Conservation (phyloP, 139 green algal species). For the Klebsormidium nitens region DNA sequence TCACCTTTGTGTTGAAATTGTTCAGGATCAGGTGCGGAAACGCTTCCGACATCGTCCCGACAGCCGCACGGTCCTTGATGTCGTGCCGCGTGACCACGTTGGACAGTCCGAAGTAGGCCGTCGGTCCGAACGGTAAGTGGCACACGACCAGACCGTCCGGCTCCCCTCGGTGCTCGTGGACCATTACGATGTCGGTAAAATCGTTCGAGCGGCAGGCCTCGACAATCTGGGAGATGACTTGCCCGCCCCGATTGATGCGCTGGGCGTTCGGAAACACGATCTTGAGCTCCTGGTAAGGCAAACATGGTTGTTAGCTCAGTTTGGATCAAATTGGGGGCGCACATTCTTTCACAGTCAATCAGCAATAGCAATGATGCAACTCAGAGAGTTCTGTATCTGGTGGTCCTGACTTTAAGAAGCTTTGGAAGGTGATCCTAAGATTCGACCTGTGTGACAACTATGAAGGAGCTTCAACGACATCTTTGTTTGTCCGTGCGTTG, state of each 20-base stretch:
- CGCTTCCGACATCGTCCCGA: constrained; percentile 90
- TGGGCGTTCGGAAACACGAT: constrained; percentile 87
- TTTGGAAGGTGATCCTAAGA: too few relatives aligned
- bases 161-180: constrained; percentile 96
- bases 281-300: constrained; percentile 81
- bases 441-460: too few relatives aligned
- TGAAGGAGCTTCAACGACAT: too few relatives aligned
- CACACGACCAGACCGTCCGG: constrained; percentile 94
- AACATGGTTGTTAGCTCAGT: too few relatives aligned
- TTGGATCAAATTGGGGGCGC: too few relatives aligned
- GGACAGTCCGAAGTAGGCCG: constrained; percentile 94
- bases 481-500: too few relatives aligned
- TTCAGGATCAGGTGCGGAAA: constrained; percentile 94
- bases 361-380: too few relatives aligned
- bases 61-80: constrained; percentile 87
- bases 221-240: constrained; percentile 81
- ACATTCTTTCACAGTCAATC: too few relatives aligned
- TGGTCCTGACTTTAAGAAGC: too few relatives aligned
- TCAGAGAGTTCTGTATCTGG: too few relatives aligned
- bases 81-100: constrained; percentile 67
- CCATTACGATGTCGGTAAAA: constrained; percentile 93
- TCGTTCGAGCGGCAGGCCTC: constrained; percentile 74
- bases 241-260: constrained; percentile 82
- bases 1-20: constrained; percentile 65
- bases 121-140: constrained; percentile 96